These are phyloP conservation scores for Beauveria rudraprayagi DNA, from an alignment of 2,329 filamentous ascomycete genomes.

Conservation along the genomic window DNA sequence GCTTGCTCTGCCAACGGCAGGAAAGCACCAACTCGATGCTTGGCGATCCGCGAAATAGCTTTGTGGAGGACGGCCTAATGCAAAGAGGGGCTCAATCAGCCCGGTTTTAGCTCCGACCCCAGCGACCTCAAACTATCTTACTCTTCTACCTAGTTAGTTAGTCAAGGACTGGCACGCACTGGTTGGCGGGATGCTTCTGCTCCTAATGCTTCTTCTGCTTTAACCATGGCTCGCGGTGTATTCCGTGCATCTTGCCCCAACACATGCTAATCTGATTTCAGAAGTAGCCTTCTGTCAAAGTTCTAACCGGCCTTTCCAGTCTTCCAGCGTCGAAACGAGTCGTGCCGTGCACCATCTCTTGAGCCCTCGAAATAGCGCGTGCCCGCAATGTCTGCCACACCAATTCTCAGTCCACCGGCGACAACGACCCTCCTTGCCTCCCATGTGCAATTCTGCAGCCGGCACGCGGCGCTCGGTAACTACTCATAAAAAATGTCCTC, in stretches of 20 bases:
- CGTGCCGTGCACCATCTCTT: not conserved
- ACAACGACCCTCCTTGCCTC: not conserved
- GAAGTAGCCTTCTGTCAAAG: not conserved
- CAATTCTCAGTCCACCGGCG: not conserved
- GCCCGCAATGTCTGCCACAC: not conserved
- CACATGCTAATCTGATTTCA: not conserved
- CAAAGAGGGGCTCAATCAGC: not conserved
- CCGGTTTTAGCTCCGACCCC: not conserved
- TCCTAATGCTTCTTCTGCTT: not conserved
- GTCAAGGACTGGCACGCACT: no score
- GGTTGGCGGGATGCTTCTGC: not conserved
- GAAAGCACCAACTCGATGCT: not conserved
- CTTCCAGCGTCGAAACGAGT: not conserved
- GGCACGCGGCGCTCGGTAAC: constrained; percentile 4
- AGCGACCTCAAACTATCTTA: not conserved
- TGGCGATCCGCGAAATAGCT: constrained; percentile 7
- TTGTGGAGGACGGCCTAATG: not conserved
- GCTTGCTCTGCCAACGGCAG: not conserved
- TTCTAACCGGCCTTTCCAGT: not conserved
- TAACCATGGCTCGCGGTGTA: not conserved
- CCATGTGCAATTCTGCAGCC: not conserved
- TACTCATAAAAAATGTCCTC: not conserved
- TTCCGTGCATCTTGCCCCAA: not conserved
- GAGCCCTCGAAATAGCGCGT: not conserved
- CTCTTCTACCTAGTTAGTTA: not conserved